Base-by-base conservation (phyloP, 495 filamentous ascomycete species). In the Aspergillus taichungensis region DNA sequence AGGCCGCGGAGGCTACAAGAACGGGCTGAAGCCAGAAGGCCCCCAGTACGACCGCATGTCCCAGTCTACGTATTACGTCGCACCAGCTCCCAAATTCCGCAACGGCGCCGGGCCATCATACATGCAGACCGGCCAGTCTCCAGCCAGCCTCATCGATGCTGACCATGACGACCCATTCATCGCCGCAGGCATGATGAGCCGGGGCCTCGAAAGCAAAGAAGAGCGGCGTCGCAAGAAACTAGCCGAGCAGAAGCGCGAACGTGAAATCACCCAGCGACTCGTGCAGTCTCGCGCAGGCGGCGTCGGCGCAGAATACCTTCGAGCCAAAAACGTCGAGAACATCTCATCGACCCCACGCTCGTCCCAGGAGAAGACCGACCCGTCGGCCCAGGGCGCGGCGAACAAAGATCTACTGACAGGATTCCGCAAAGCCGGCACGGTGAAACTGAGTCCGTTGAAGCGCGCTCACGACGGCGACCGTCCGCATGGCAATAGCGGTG, bases 261-360 rank as follows among this genome's bases (percentile, higher is more conserved):
- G 80, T 6, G 85, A 94, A 37, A 80, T 97, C 39, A 82, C 82
- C 18, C 77, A 78, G 53, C 81, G 76, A 47, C 74, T 98, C 6
- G 73, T 72, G 24, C 47, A 63, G 13, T 71, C 72, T 5, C 71
- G 74, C 2, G 83, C 84, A 1, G 77, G 73, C 40, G 82, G 83
- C 9, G 73, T 84, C 0, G 89, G 87, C 3, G 79, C 76, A 35
- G 84, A 92, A 42, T 95, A 95, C 66, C 77, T 92, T 64, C 69
- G 74, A n/a, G 60, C 52, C n/a, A 57, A 61, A 36, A 60, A 56
- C 13, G 52, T 45, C 11, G 60, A 63, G 11, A 59, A 62, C 29
- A 32, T 38, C 27, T 42, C 43, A 9, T 12, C 42, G 9, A 18
- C 24, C 38, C 30, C 30, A 29, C 24, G 42, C 35, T 33, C 46